These are phyloP conservation scores for Bauhinia variegata DNA, from an alignment of 306 rosid genomes.

Conservation along the genomic window DNA sequence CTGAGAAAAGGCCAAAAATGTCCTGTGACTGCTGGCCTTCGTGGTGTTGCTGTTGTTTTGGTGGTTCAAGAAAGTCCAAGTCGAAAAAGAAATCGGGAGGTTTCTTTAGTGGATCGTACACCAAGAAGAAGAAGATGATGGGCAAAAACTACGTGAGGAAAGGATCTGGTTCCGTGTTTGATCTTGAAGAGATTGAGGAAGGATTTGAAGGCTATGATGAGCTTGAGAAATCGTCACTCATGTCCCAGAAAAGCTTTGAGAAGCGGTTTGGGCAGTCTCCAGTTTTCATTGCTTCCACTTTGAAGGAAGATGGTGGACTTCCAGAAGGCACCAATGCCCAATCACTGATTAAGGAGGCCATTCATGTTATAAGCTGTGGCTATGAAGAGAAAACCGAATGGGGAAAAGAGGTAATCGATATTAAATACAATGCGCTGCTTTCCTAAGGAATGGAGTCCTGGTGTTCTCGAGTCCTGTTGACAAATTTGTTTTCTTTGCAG, in stretches of 20 bases:
- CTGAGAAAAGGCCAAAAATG: slow-evolving; percentile 70
- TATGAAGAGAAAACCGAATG: slow-evolving; percentile 74
- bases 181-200: slow-evolving; percentile 69
- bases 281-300: slow-evolving; percentile 68
- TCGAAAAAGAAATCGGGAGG: no score
- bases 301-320: slow-evolving; percentile 70
- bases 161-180: slow-evolving; percentile 37
- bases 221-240: slow-evolving; percentile 67
- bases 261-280: slow-evolving; percentile 70
- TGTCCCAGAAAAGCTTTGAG: slow-evolving; percentile 70
- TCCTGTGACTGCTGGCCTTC: slow-evolving; percentile 70
- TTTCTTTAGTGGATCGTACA: no score
- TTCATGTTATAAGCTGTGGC: slow-evolving; percentile 69
- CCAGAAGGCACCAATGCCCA: slow-evolving; percentile 62
- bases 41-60: not conserved
- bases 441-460: not conserved
- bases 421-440: not conserved
- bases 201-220: slow-evolving; percentile 58
- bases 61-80: slow-evolving; percentile 50
- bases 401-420: slow-evolving; percentile 59
- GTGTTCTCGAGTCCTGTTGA: not conserved
- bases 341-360: slow-evolving; percentile 63
- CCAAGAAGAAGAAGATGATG: no score
- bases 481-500: slow-evolving; percentile 35
- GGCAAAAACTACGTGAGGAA: no score